A percentile compares a stretch with the other conserved stretches of the same genome.
Evolutionary conservation across 306 rosid species (phyloP).

Genomic region (Gastrolobium bilobum): DNA sequence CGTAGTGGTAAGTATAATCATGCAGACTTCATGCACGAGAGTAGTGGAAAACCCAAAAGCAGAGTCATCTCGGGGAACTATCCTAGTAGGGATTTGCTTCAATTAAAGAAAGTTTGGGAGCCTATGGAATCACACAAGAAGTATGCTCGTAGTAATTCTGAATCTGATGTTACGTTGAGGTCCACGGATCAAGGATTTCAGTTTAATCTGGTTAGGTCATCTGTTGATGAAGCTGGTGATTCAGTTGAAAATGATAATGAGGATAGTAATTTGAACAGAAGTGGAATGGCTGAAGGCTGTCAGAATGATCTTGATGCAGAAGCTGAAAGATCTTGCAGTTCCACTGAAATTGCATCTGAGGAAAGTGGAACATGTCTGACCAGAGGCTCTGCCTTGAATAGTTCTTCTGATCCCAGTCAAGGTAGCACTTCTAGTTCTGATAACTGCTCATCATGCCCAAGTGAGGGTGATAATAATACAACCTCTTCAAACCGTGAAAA

Average conservation of each 20-base stretch:
- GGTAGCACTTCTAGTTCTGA: conserved; percentile 71
- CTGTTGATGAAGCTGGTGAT: conserved; percentile 57
- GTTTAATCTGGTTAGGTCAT: conserved; percentile 59
- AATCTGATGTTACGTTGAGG: conserved; percentile 69
- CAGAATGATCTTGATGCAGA: conserved; percentile 55
- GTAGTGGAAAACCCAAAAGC: conserved; percentile 74
- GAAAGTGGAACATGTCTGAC: conserved; percentile 53
- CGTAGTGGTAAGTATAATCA: conserved; percentile 70
- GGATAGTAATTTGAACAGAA: conserved; percentile 60
- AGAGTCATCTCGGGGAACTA: conserved; percentile 64
- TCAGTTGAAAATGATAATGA: conserved; percentile 58
- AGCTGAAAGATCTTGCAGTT: conserved; percentile 56
- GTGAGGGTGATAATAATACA: conserved; percentile 90
- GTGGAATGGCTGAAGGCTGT: conserved; percentile 59
- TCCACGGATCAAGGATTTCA: conserved; percentile 59
- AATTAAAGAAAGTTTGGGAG: conserved; percentile 94
- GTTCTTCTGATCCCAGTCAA: conserved; percentile 58
- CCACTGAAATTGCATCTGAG: conserved; percentile 56
- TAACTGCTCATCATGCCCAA: conserved; percentile 83
- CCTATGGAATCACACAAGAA: conserved; percentile 83
- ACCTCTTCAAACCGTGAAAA: conserved; percentile 78
- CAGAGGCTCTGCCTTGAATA: conserved; percentile 50
- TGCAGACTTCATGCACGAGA: conserved; percentile 69
- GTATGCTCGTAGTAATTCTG: conserved; percentile 76
- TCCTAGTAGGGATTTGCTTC: conserved; percentile 69